Evolutionary conservation across 371 early-diverging fungal genomes (phyloP).

Genomic region (Funneliformis caledonium): DNA sequence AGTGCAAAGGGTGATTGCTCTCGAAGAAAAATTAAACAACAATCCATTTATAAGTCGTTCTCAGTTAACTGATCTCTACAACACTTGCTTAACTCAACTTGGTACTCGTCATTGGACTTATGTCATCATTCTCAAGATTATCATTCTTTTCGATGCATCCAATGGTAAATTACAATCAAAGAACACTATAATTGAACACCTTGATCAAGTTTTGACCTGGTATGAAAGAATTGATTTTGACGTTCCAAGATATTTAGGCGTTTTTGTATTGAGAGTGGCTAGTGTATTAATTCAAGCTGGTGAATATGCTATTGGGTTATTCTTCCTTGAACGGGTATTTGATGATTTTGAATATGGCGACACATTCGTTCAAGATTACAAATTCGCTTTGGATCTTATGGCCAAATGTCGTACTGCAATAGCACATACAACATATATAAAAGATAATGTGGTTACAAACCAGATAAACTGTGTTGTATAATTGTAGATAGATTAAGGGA

Average conservation of each 20-base stretch:
- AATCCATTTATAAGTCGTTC: background rate
- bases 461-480: background rate
- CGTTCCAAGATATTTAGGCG: background rate
- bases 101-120: slow-evolving; percentile 17
- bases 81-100: background rate
- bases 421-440: background rate
- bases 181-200: background rate
- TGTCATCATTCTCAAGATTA: background rate
- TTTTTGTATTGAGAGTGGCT: background rate
- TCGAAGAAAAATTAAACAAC: background rate
- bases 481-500: background rate
- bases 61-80: background rate
- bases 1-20: background rate
- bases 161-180: background rate
- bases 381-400: slow-evolving; percentile 1
- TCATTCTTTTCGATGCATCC: background rate
- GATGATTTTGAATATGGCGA: background rate
- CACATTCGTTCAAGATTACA: background rate
- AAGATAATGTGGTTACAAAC: background rate
- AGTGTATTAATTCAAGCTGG: background rate
- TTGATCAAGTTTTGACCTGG: slow-evolving; percentile 8
- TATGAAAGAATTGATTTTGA: background rate
- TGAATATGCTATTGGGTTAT: background rate
- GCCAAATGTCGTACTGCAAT: background rate
- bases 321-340: background rate